A percentile compares a stretch with the other conserved stretches of the same genome.
These are phyloP conservation scores for Stephanodiscus minutulus DNA, from an alignment of 108 stramenopile genomes.

Conservation along the genomic window DNA sequence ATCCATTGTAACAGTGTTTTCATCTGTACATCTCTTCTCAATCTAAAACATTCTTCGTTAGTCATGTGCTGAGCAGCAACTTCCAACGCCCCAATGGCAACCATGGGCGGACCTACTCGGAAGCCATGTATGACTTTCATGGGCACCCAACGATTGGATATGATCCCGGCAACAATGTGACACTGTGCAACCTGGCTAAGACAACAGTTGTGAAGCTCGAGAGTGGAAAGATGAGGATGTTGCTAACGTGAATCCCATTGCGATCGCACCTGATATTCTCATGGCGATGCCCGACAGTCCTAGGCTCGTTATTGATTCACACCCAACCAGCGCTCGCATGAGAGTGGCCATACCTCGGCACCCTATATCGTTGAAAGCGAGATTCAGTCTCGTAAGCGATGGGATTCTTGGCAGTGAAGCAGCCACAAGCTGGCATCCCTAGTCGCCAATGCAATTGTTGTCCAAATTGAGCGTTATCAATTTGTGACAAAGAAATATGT, in stretches of 20 bases:
- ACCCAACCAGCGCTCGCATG: conserved; percentile 79
- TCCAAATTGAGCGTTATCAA: conserved; percentile 78
- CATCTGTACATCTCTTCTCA: conserved; percentile 84
- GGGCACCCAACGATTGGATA: conserved; percentile 88
- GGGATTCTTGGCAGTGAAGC: conserved; percentile 84
- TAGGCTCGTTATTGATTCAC: conserved; percentile 82
- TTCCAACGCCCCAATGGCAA: conserved; percentile 80
- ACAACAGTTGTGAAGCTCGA: conserved; percentile 86
- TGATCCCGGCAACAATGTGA: conserved; percentile 87
- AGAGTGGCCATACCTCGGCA: conserved; percentile 81
- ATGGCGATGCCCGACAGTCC: conserved; percentile 84
- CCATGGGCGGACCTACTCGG: conserved; percentile 84
- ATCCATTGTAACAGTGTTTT: conserved; percentile 83
- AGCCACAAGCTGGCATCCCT: conserved; percentile 88
- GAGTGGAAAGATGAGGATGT: conserved; percentile 79
- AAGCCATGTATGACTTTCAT: conserved; percentile 85
- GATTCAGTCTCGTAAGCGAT: conserved; percentile 65
- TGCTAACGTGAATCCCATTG: conserved; percentile 81
- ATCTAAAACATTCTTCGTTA: conserved; percentile 86
- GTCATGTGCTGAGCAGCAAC: conserved; percentile 66
- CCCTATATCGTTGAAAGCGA: conserved; percentile 88
- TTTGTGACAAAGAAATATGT: conserved; percentile 79
- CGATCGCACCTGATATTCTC: conserved; percentile 83
- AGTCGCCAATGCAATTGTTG: conserved; percentile 87
- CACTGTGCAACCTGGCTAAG: conserved; percentile 88